Evolutionary conservation across 2,329 filamentous ascomycete species (phyloP).

Genomic region (Ilyonectria destructans): DNA sequence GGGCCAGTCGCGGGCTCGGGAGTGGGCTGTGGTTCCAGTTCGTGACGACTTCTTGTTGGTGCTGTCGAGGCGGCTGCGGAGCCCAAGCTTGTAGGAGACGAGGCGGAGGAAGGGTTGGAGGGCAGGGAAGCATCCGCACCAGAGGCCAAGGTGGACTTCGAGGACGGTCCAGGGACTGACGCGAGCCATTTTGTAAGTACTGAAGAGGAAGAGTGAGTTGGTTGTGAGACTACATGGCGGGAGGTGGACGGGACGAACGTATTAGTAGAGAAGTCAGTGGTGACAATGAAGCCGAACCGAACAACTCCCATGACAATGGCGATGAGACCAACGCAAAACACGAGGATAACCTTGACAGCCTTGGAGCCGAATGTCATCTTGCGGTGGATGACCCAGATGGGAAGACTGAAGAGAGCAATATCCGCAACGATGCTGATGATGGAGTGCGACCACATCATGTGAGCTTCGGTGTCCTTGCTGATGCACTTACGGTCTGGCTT

Average conservation of each 20-base stretch:
- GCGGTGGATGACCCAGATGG: slow-evolving; percentile 55
- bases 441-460: slow-evolving; percentile 56
- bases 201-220: slow-evolving; percentile 27
- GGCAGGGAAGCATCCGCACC: slow-evolving; percentile 60
- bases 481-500: slow-evolving; percentile 38
- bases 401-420: slow-evolving; percentile 53
- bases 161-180: slow-evolving; percentile 58
- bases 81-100: slow-evolving; percentile 38
- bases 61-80: slow-evolving; percentile 34
- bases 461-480: slow-evolving; percentile 34
- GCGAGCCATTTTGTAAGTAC: slow-evolving; percentile 56
- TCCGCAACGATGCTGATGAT: slow-evolving; percentile 54
- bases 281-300: slow-evolving; percentile 53
- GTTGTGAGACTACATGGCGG: background rate
- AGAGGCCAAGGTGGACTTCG: slow-evolving; percentile 60
- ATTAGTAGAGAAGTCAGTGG: slow-evolving; percentile 49
- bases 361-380: slow-evolving; percentile 56
- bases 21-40: slow-evolving; percentile 30
- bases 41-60: slow-evolving; percentile 42
- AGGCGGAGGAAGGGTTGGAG: slow-evolving; percentile 57
- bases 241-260: slow-evolving; percentile 47
- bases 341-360: slow-evolving; percentile 55
- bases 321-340: slow-evolving; percentile 57
- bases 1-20: slow-evolving; percentile 35
- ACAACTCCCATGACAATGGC: slow-evolving; percentile 56